Evolutionary conservation across 345 rosid genomes (phyloP), one percentile per base, ranked within the genome.

Genomic region (Eucalyptus tenuipes): DNA sequence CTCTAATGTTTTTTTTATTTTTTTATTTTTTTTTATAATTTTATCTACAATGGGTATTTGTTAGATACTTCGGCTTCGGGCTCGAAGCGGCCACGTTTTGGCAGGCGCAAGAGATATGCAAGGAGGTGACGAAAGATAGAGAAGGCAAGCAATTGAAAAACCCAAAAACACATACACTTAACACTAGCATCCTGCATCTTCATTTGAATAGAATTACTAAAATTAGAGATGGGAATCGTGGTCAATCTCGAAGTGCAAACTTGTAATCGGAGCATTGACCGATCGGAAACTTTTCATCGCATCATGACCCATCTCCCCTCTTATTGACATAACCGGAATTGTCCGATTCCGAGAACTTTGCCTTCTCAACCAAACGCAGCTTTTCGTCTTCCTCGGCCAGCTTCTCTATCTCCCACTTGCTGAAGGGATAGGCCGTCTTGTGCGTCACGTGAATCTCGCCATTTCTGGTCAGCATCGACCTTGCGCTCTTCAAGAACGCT

Each of bases 361-460:
- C 80, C 42, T 31, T 17, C 44, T 68, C 80, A 5, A 68, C 80
- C 80, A 68, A 37, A 68, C 42, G 13, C 80, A 68, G 80, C 80
- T 68, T 40, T 33, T 68, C 94, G 37, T 64, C 91, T 42, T 90
- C 91, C 4, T 86, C 75, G 14, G 93, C 44, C 94, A 94, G 48
- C 8, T 68, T 44, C 90, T 40, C 88, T 44, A 94, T 89, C 80
- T 93, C 87, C 97, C 95, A 94, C 27, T 24, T 33, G 10, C 49
- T 49, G 85, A 91, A 96, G 49, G 96, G 96, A 86, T 92, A 57
- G 25, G 89, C 88, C 3, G 92, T 93, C 88, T 92, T 94, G 88
- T 94, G 96, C 27, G 94, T 88, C 50, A 92, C 90, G 68, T 95
- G 97, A 49, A 94, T 91, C 88, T 95, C 93, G 8, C 98, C 96